Conservation (phyloP, 2,329 filamentous ascomycete species). For the Biscogniauxia sp. region DNA sequence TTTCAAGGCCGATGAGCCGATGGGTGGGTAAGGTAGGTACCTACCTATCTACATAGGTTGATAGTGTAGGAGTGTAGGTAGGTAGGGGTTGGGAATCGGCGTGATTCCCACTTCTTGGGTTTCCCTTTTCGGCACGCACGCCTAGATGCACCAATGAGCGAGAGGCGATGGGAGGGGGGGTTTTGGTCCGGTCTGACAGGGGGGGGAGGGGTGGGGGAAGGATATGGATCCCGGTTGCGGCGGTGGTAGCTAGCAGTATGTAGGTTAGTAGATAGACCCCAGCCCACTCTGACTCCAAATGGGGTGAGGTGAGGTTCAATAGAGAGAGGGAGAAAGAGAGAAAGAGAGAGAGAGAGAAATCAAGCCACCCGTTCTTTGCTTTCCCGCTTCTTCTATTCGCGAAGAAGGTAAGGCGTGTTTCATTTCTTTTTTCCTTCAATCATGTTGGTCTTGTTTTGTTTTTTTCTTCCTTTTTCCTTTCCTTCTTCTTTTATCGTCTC, state of each 20-base stretch:
- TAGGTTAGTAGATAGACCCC: too few species aligned
- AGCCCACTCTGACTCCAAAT: background rate
- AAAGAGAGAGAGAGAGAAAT: background rate
- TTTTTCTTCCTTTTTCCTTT: background rate
- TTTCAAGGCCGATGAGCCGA: background rate
- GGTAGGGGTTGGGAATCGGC: background rate
- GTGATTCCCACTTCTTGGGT: background rate
- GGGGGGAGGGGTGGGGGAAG: too few species aligned
- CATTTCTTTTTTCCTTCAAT: background rate
- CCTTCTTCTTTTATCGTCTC: too few species aligned
- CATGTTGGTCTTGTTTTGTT: background rate
- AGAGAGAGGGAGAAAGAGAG: background rate
- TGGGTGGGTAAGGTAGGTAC: background rate
- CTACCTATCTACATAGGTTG: too few species aligned
- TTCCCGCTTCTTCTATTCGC: background rate
- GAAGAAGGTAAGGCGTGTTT: background rate
- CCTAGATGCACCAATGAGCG: background rate
- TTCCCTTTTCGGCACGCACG: background rate
- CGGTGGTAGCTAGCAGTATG: background rate
- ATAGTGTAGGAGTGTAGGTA: too few species aligned
- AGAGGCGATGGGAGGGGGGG: too few species aligned
- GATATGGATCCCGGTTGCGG: background rate
- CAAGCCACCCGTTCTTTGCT: background rate
- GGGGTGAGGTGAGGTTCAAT: background rate
- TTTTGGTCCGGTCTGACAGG: background rate